phyloP scores from a whole-genome alignment of 805 yeast genomes.

The Yamadazyma paraphyllophila region DNA sequence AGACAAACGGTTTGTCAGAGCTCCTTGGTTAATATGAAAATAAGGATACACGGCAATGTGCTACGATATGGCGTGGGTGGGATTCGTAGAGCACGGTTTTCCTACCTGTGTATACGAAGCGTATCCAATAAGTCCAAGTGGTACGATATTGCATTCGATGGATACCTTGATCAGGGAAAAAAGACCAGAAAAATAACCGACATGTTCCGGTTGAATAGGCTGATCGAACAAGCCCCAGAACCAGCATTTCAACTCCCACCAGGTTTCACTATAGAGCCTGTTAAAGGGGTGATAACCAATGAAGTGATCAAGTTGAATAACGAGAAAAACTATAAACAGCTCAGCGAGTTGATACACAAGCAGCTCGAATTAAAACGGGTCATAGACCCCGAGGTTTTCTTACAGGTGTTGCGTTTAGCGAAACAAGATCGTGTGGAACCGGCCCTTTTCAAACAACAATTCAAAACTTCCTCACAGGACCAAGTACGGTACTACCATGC shows the following conservation, averaged over 20 bases:
- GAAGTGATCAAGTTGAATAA: background rate
- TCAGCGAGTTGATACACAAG: background rate
- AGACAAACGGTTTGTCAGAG: background rate
- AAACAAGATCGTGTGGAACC: background rate
- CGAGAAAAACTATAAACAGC: background rate
- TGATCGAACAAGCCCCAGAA: background rate
- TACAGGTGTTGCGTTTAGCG: background rate
- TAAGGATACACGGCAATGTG: background rate
- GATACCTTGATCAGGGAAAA: background rate
- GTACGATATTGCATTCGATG: conserved; percentile 3
- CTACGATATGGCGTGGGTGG: conserved; percentile 1
- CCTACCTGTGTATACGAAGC: background rate
- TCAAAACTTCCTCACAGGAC: background rate
- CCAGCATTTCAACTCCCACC: background rate
- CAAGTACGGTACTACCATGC: background rate
- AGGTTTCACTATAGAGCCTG: background rate
- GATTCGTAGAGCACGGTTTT: background rate
- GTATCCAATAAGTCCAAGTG: conserved; percentile 2
- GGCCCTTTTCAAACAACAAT: background rate
- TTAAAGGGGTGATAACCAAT: background rate
- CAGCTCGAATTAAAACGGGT: background rate
- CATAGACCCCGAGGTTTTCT: background rate
- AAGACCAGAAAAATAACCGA: background rate
- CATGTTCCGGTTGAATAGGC: background rate
- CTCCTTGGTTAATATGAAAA: background rate